Evolutionary conservation across 192 early-diverging fungal species (phyloP).

Genomic region (Diversispora epigaea): DNA sequence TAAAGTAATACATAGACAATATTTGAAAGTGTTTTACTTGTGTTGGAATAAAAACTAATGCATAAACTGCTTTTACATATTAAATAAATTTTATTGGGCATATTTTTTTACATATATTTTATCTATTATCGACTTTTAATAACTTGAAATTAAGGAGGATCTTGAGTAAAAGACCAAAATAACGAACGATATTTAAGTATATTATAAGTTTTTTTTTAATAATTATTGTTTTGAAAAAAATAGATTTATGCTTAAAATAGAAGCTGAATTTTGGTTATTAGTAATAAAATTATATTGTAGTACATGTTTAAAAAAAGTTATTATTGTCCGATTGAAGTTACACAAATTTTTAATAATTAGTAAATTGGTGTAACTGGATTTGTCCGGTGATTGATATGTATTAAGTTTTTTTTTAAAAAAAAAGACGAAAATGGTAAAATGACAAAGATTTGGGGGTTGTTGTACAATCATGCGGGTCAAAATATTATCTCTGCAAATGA

Average conservation of each 20-base stretch:
- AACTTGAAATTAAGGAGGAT: neutral
- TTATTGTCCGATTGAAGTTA: too few species aligned
- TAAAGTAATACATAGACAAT: neutral
- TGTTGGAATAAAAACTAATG: neutral
- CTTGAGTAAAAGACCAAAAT: neutral
- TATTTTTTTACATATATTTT: conserved; percentile 3
- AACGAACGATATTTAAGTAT: neutral
- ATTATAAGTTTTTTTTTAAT: neutral
- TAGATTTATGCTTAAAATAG: neutral
- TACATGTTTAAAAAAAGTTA: too few species aligned
- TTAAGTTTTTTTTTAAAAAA: too few species aligned
- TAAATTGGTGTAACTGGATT: too few species aligned
- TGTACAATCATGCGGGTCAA: too few species aligned
- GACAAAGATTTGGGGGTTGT: too few species aligned
- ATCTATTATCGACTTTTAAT: neutral
- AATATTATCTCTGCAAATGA: too few species aligned
- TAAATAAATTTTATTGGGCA: neutral
- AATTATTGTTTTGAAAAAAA: neutral
- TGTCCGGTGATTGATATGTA: too few species aligned
- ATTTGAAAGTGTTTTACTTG: neutral
- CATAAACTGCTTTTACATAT: neutral
- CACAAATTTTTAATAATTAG: too few species aligned
- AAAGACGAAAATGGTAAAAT: too few species aligned
- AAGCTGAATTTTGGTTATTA: neutral
- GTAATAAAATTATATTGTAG: neutral